Conservation (phyloP, 768 basidiomycete species). For the Amanita subjunquillea region DNA sequence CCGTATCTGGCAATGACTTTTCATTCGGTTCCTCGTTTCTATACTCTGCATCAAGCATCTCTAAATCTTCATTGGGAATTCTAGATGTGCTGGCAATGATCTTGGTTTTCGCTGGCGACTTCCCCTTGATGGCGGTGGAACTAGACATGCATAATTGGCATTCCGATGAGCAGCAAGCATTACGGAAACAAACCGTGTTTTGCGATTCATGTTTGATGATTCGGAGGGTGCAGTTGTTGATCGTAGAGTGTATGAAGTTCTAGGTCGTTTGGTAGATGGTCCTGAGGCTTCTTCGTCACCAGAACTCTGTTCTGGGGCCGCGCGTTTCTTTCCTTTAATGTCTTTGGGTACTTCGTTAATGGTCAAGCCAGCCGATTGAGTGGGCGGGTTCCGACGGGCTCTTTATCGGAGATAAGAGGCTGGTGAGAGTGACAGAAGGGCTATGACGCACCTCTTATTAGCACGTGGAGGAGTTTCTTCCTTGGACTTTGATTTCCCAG, state of each 20-base stretch:
- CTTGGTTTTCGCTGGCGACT: constrained; percentile 47
- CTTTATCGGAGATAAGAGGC: constrained; percentile 27
- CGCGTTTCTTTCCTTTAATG: constrained; percentile 89
- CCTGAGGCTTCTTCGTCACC: constrained; percentile 53
- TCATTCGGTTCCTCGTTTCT: constrained; percentile 4
- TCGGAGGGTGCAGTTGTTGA: constrained; percentile 38
- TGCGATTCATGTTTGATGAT: constrained; percentile 61
- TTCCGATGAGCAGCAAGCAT: constrained; percentile 6
- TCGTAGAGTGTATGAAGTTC: constrained; percentile 59
- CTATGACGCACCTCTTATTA: constrained; percentile 52
- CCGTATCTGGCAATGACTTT: constrained; percentile 23
- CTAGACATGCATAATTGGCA: constrained; percentile 19
- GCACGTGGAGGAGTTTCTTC: constrained; percentile 39
- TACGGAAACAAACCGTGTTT: constrained; percentile 41
- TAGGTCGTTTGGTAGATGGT: constrained; percentile 53
- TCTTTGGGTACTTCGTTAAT: constrained; percentile 75
- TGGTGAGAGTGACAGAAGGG: constrained; percentile 11
- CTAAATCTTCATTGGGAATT: constrained; percentile 60
- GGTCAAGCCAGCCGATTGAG: constrained; percentile 33
- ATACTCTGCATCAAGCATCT: constrained; percentile 61
- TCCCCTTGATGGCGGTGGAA: constrained; percentile 45
- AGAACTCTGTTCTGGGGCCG: constrained; percentile 56
- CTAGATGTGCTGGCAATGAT: constrained; percentile 56
- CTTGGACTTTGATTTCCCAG: constrained; percentile 55
- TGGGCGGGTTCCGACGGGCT: constrained; percentile 43